These are phyloP conservation scores for Kurtzmaniella quercitrusa DNA, from an alignment of 1,139 yeast genomes.

Conservation along the genomic window DNA sequence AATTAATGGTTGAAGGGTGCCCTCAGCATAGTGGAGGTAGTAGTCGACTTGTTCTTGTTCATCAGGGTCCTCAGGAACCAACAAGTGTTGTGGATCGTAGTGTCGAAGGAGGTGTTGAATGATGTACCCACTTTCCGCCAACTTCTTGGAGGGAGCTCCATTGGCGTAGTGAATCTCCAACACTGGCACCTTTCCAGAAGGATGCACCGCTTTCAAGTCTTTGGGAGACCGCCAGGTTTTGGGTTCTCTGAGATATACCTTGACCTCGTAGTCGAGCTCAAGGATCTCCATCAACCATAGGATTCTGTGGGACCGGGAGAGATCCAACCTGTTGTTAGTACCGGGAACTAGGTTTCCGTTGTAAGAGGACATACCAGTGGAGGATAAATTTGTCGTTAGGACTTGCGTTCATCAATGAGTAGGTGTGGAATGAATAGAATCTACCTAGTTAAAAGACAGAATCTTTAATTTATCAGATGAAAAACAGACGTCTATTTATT, in stretches of 20 bases:
- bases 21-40: conserved; percentile 54
- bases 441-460: too few species aligned
- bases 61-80: conserved; percentile 27
- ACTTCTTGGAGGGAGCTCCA: conserved; percentile 31
- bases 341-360: too few species aligned
- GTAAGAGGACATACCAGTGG: conserved; percentile 34
- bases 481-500: too few species aligned
- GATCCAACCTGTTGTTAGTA: conserved; percentile 34
- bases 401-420: background rate
- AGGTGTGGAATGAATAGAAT: background rate
- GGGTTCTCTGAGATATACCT: conserved; percentile 44
- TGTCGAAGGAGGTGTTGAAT: conserved; percentile 38
- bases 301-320: conserved; percentile 51
- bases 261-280: conserved; percentile 47
- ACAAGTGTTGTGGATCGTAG: conserved; percentile 33
- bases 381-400: conserved; percentile 22
- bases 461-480: too few species aligned
- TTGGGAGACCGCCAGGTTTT: conserved; percentile 41
- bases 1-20: conserved; percentile 46
- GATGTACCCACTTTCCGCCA: conserved; percentile 48
- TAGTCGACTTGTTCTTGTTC: conserved; percentile 43
- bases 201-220: conserved; percentile 49
- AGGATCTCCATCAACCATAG: conserved; percentile 54
- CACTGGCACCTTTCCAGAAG: conserved; percentile 55
- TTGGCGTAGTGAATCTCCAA: conserved; percentile 44